Conservation (phyloP, 2,329 filamentous ascomycete species). For the Xylaria polymorpha region DNA sequence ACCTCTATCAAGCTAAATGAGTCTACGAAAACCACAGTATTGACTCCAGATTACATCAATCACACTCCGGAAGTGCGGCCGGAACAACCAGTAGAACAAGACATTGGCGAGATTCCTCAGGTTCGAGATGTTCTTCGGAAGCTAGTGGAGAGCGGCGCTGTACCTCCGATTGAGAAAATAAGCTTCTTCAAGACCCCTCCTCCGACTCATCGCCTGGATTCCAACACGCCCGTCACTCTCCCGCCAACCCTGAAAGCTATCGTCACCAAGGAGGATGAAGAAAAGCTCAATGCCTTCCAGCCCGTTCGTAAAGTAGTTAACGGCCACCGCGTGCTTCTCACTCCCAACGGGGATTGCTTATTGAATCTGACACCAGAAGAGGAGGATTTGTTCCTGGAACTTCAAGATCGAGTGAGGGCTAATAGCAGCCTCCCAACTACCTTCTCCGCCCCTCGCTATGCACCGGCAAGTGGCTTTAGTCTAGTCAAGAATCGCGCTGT, state of each 20-base stretch:
- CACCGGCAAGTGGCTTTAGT: conserved; percentile 67
- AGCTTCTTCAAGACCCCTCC: conserved; percentile 55
- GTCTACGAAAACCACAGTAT: conserved; percentile 52
- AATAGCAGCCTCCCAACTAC: conserved; percentile 64
- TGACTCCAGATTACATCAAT: conserved; percentile 51
- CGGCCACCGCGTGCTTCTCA: conserved; percentile 76
- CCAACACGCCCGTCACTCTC: conserved; percentile 47
- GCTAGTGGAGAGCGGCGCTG: conserved; percentile 51
- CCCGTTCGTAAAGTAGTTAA: conserved; percentile 72
- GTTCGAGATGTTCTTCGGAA: conserved; percentile 54
- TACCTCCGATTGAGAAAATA: conserved; percentile 53
- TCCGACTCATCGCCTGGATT: conserved; percentile 51
- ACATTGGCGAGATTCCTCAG: conserved; percentile 50
- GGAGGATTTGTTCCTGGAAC: conserved; percentile 75
- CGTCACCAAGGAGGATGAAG: conserved; percentile 66
- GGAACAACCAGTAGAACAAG: conserved; percentile 48
- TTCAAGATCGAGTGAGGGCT: conserved; percentile 70
- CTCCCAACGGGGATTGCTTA: conserved; percentile 80
- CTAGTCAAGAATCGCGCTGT: conserved; percentile 73
- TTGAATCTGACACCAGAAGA: conserved; percentile 75
- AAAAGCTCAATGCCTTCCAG: conserved; percentile 65
- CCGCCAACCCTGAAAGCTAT: conserved; percentile 58
- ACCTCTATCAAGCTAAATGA: conserved; percentile 51
- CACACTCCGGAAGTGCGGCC: conserved; percentile 45
- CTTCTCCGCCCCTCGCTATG: conserved; percentile 67